Evolutionary conservation across 192 early-diverging fungal species (phyloP), one percentile per base, ranked within the genome.

Genomic region (Dissophora globulifera): DNA sequence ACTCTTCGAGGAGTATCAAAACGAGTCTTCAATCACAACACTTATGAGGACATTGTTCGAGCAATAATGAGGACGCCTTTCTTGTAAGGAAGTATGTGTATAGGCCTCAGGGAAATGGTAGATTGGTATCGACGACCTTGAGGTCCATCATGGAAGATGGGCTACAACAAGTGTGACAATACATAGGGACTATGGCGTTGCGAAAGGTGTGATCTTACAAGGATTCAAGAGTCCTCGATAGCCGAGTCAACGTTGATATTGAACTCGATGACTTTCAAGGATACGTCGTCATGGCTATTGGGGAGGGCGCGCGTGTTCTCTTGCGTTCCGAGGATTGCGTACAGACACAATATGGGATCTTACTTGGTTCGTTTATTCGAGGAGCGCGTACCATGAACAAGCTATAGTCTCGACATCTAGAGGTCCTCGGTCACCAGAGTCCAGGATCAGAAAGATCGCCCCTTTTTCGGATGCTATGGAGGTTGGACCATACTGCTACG

Each of bases 231-330:
- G 72, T 78, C 50, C 59, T 67, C 29, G 64, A 67, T 64, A 67
- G 42, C 58, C 49, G 64, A 59, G 45, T 78, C 53, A 78, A 49
- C 42, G 49, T 78, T 35, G 57, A 50, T 40, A 12, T 42, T 9
- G 72, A 64, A 78, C 30, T 38, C 53, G 58, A 78, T 45, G 46
- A 78, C 19, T 55, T 78, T 47, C 57, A 59, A 78, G 72, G 64
- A 78, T 58, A 78, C 60, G 64, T 60, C 45, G 42, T 78, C 33
- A 60, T 67, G 54, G 63, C 57, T 43, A 78, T 78, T 67, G 64
- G 57, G 7, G n/a, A n/a, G 46, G 58, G 63, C 53, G 41, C 31
- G 31, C 63, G 58, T 57, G 48, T 66, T 42, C 49, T 78, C 19
- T 31, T 75, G 43, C 55, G 9, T 54, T 29, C 42, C 40, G 57